These are phyloP conservation scores for Gracilaria gracilis DNA, from an alignment of 23 red algal species.

Conservation along the genomic window DNA sequence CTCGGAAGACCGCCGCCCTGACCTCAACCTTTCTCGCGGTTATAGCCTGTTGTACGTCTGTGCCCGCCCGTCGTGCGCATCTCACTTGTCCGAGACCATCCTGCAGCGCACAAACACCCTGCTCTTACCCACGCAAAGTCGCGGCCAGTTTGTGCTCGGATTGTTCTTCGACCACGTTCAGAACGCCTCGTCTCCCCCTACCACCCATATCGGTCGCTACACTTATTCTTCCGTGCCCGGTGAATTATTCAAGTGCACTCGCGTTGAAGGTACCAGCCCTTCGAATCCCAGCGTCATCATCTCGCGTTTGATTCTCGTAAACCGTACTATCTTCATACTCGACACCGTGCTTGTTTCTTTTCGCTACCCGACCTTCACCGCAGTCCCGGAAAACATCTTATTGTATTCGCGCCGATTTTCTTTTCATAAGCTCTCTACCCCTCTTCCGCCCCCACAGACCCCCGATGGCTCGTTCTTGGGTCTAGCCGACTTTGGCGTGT, in stretches of 20 bases:
- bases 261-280: conserved; percentile 34
- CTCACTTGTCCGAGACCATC: conserved; percentile 31
- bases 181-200: conserved; percentile 15
- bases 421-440: conserved; percentile 30
- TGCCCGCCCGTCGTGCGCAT: conserved; percentile 21
- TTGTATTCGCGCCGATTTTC: conserved; percentile 32
- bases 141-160: conserved; percentile 27
- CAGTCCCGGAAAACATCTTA: conserved; percentile 14
- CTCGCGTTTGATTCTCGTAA: conserved; percentile 19
- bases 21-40: conserved; percentile 46
- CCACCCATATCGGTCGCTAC: conserved; percentile 34
- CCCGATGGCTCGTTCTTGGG: conserved; percentile 56
- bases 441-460: background rate
- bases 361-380: conserved; percentile 18
- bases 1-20: conserved; percentile 8
- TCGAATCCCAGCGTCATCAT: conserved; percentile 35
- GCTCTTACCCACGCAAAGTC: conserved; percentile 46
- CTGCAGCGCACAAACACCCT: conserved; percentile 47
- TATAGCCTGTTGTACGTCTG: conserved; percentile 55
- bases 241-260: conserved; percentile 39
- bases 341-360: conserved; percentile 59
- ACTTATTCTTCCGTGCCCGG: conserved; percentile 30
- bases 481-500: conserved; percentile 60
- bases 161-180: conserved; percentile 39
- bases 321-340: conserved; percentile 27